Evolutionary conservation across 441 rosid species (phyloP).

Genomic region (Adansonia rubrostipa): DNA sequence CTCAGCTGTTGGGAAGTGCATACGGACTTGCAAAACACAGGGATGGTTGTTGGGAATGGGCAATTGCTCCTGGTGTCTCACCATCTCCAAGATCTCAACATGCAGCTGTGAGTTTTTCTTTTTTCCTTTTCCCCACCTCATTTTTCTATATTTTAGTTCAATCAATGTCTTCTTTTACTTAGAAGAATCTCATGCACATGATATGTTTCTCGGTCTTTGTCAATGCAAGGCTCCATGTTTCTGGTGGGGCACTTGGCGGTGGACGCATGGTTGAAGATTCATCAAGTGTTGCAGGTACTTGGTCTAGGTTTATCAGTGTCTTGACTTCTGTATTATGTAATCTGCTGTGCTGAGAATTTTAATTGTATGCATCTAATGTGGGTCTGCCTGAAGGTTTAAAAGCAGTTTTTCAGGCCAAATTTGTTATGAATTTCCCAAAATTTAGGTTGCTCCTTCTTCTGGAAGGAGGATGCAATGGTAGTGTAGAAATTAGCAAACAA

Average conservation of each 20-base stretch:
- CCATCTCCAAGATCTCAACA: conserved; percentile 99
- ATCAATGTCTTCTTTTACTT: neutral
- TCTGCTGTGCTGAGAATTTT: neutral
- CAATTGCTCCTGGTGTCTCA: conserved; percentile 98
- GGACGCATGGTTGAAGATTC: conserved; percentile 99
- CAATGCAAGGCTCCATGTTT: conserved; percentile 95
- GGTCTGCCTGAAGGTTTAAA: neutral
- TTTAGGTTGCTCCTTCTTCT: neutral
- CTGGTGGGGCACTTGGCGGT: conserved; percentile 99
- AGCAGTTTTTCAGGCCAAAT: conserved; percentile 2
- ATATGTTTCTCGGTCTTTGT: conserved; percentile 76
- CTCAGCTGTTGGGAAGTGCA: conserved; percentile 92
- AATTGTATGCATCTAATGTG: neutral
- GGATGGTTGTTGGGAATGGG: conserved; percentile 99
- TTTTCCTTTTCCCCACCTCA: too few species aligned
- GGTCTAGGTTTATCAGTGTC: conserved; percentile 23
- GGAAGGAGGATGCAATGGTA: conserved; percentile 5
- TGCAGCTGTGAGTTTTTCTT: conserved; percentile 78
- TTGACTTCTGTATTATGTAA: conserved; percentile 18
- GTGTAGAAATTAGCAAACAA: neutral
- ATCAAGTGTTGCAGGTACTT: conserved; percentile 94
- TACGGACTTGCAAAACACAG: conserved; percentile 99
- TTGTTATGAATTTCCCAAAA: neutral
- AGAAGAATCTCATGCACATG: conserved; percentile 18
- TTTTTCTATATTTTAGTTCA: conserved; percentile 24